A percentile compares a stretch with the other conserved stretches of the same genome.
phyloP scores from a whole-genome alignment of 2,329 filamentous ascomycete genomes.

The Botryosphaeria dothidea region DNA sequence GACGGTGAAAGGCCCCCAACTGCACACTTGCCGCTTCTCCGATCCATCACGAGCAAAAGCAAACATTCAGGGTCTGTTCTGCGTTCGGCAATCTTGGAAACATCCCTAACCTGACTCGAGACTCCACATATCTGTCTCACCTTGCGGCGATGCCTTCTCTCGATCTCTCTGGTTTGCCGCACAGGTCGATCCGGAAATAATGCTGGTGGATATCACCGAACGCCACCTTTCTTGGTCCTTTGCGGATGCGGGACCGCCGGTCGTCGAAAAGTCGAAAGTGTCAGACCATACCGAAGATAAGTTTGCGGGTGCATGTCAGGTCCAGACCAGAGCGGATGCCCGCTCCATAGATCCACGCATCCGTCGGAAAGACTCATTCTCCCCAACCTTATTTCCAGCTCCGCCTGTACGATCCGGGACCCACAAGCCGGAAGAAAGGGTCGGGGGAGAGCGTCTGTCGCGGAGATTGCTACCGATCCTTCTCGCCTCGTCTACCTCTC shows the following conservation, averaged over 20 bases:
- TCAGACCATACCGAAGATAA: background rate
- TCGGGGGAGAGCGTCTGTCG: background rate
- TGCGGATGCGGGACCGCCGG: background rate
- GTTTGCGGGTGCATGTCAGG: background rate
- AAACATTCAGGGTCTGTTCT: background rate
- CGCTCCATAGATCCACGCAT: constrained; percentile 3
- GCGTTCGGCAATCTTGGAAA: constrained; percentile 12
- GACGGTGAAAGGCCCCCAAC: background rate
- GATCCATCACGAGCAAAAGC: background rate
- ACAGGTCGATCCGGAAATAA: constrained; percentile 1
- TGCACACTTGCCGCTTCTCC: background rate
- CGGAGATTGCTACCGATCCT: constrained; percentile 12
- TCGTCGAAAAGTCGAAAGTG: background rate
- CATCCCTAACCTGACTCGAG: constrained; percentile 6
- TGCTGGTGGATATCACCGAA: background rate
- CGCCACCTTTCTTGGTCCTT: background rate
- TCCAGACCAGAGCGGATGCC: background rate
- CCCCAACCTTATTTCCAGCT: constrained; percentile 1
- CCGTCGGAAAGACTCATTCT: background rate
- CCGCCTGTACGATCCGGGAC: background rate
- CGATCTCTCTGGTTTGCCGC: background rate
- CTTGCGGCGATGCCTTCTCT: background rate
- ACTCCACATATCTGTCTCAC: constrained; percentile 13
- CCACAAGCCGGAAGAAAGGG: background rate
- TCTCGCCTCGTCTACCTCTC: background rate